Conservation (phyloP, 176 grass and related monocot species). For the Aegilops longissima region DNA sequence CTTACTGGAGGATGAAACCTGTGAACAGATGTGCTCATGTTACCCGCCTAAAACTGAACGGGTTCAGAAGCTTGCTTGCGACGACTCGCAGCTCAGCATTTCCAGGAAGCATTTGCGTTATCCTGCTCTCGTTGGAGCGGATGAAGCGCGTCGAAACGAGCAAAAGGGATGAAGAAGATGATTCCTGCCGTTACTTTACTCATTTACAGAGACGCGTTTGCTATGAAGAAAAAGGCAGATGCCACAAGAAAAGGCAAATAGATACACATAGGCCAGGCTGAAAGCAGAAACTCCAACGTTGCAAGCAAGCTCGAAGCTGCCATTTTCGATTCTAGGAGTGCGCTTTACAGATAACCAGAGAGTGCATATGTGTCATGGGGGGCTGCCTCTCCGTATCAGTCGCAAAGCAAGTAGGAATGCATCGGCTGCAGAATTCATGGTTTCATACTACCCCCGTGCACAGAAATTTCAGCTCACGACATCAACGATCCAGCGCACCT, state of each 20-base stretch:
- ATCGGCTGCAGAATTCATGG: background rate
- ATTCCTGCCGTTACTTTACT: background rate
- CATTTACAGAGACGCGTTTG: constrained; percentile 3
- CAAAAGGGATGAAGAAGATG: background rate
- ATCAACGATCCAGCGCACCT: background rate
- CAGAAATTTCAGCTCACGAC: background rate
- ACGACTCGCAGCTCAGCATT: background rate
- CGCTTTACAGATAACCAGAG: background rate
- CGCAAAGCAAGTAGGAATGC: background rate
- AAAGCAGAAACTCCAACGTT: background rate
- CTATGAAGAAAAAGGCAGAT: background rate
- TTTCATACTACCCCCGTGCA: background rate
- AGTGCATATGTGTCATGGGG: background rate
- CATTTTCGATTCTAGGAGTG: background rate
- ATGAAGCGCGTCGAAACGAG: background rate
- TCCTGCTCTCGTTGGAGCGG: background rate
- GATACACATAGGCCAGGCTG: background rate
- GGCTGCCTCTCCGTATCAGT: background rate
- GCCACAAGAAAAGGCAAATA: background rate
- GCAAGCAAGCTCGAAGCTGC: background rate
- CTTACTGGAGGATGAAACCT: no score
- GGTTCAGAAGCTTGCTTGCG: background rate
- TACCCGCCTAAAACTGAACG: background rate
- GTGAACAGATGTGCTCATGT: background rate
- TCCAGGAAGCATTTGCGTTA: background rate